Percentiles rank a stretch among this genome's conserved stretches.
Evolutionary conservation across 108 stramenopile species (phyloP).

Genomic region (Skeletonema marinoi): DNA sequence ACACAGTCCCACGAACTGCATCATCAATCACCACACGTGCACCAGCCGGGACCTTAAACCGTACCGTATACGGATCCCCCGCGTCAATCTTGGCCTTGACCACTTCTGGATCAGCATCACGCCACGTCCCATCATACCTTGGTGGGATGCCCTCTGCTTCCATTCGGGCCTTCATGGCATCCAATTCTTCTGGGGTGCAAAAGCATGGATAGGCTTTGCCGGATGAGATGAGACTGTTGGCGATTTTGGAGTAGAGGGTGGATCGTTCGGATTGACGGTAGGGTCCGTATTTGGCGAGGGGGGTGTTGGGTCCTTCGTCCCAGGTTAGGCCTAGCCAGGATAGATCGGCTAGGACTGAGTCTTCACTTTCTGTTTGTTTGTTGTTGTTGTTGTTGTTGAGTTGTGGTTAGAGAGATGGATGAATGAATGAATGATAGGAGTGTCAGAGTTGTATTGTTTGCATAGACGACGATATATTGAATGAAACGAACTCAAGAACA

Average conservation of each 20-base stretch:
- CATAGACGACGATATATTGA: neutral
- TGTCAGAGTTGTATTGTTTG: neutral
- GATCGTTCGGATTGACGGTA: slow-evolving; percentile 87
- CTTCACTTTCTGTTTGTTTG: slow-evolving; percentile 76
- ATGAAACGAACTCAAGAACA: neutral
- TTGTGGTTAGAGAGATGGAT: neutral
- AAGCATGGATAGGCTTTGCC: slow-evolving; percentile 96
- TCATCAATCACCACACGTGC: slow-evolving; percentile 92
- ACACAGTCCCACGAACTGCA: slow-evolving; percentile 90
- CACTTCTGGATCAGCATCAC: slow-evolving; percentile 90
- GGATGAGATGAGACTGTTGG: slow-evolving; percentile 62
- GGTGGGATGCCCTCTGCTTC: slow-evolving; percentile 80
- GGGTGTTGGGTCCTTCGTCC: slow-evolving; percentile 94
- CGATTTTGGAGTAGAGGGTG: slow-evolving; percentile 72
- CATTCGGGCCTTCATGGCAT: slow-evolving; percentile 86
- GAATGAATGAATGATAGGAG: neutral
- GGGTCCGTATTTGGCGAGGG: slow-evolving; percentile 64
- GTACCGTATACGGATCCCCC: slow-evolving; percentile 85
- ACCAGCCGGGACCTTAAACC: slow-evolving; percentile 89
- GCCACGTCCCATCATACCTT: slow-evolving; percentile 96
- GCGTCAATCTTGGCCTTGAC: slow-evolving; percentile 81
- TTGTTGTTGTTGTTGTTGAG: neutral
- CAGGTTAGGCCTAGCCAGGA: slow-evolving; percentile 90
- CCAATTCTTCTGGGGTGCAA: slow-evolving; percentile 93
- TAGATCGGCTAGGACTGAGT: slow-evolving; percentile 92